A percentile compares a stretch with the other conserved stretches of the same genome.
Conservation (phyloP, 176 grass and related monocot species). For the Oryza glaberrima region DNA sequence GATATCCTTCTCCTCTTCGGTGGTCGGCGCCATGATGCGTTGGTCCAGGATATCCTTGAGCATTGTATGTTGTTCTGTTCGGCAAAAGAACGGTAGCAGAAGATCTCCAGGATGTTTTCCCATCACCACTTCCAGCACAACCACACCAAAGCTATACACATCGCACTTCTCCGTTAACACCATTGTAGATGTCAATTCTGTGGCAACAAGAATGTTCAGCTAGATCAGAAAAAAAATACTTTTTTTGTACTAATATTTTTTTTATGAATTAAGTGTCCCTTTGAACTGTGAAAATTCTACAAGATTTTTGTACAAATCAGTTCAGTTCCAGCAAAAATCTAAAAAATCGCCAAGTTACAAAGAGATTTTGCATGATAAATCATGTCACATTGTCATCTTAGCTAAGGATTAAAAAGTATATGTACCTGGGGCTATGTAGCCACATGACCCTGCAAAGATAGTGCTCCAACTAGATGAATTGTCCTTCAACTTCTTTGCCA, state of each 20-base stretch:
- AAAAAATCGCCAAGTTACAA: too few species aligned
- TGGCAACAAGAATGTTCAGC: too few species aligned
- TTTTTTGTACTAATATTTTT: too few species aligned
- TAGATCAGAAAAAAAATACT: not conserved
- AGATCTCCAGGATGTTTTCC: slow-evolving; percentile 33
- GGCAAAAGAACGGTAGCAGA: slow-evolving; percentile 39
- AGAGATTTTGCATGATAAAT: too few species aligned
- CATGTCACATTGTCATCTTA: too few species aligned
- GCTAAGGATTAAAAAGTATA: too few species aligned
- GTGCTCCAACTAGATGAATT: slow-evolving; percentile 34
- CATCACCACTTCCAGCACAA: slow-evolving; percentile 34
- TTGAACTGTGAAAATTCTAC: too few species aligned
- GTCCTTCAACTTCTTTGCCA: slow-evolving; percentile 35
- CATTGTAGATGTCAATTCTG: not conserved
- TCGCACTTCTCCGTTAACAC: slow-evolving; percentile 32
- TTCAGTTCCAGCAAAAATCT: too few species aligned
- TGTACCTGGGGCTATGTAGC: slow-evolving; percentile 48
- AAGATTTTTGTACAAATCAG: not conserved
- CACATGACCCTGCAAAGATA: slow-evolving; percentile 40
- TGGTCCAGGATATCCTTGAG: slow-evolving; percentile 18
- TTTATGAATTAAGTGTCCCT: too few species aligned
- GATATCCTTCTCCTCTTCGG: not conserved
- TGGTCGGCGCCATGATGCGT: not conserved
- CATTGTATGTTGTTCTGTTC: not conserved
- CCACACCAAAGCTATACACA: slow-evolving; percentile 28